phyloP scores from a whole-genome alignment of 768 basidiomycete species.

The Pleurotus pulmonarius region DNA sequence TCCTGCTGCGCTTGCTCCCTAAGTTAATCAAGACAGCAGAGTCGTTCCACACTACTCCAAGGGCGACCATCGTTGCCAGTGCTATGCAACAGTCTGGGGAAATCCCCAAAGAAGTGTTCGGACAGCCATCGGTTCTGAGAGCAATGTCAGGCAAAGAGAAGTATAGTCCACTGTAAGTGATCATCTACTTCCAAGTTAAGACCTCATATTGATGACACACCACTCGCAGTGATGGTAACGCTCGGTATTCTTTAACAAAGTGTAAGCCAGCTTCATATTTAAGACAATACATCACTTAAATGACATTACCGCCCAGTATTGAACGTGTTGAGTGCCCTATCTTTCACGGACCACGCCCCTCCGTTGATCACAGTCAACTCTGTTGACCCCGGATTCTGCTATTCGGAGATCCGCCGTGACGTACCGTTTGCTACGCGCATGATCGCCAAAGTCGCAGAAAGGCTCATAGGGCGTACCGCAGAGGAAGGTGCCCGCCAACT shows the following conservation, averaged over 20 bases:
- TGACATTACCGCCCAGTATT: slow-evolving; percentile 25
- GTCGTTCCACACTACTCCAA: slow-evolving; percentile 22
- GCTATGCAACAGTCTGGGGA: slow-evolving; percentile 31
- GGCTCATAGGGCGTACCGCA: slow-evolving; percentile 26
- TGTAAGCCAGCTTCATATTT: slow-evolving; percentile 16
- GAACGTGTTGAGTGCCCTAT: slow-evolving; percentile 34
- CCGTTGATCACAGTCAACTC: slow-evolving; percentile 29
- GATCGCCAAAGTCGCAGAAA: slow-evolving; percentile 22
- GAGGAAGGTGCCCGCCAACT: slow-evolving; percentile 32
- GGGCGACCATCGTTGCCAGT: slow-evolving; percentile 43
- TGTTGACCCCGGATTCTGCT: slow-evolving; percentile 40
- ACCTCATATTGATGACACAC: no score
- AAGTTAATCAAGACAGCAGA: slow-evolving; percentile 32
- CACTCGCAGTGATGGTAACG: slow-evolving; percentile 9
- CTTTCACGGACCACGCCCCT: slow-evolving; percentile 27
- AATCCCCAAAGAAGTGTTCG: slow-evolving; percentile 19
- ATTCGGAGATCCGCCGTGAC: slow-evolving; percentile 29
- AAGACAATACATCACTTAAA: neutral
- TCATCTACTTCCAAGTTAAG: neutral
- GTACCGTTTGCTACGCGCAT: slow-evolving; percentile 14
- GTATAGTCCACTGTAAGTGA: slow-evolving; percentile 14
- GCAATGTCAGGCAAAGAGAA: slow-evolving; percentile 28
- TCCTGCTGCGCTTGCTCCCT: slow-evolving; percentile 40
- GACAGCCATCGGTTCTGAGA: slow-evolving; percentile 23
- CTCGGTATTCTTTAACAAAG: slow-evolving; percentile 31